A percentile compares a stretch with the other conserved stretches of the same genome.
phyloP scores from a whole-genome alignment of 1,284 basidiomycete species.

The Phellinidium pouzarii region DNA sequence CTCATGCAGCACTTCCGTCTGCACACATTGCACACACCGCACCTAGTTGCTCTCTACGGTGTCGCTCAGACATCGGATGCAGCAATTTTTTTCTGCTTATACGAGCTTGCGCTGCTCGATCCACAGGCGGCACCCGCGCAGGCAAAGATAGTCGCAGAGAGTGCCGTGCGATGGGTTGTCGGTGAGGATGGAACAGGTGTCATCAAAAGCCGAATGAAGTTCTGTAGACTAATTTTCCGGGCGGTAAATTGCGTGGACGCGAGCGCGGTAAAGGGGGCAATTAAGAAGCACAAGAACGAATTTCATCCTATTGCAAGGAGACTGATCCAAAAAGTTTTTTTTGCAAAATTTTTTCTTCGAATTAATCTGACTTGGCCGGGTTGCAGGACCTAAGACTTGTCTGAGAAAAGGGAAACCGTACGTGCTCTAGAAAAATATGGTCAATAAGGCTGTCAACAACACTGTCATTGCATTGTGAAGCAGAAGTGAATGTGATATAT shows the following conservation, averaged over 20 bases:
- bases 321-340: constrained; percentile 74
- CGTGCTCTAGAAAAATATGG: neutral
- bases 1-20: constrained; percentile 32
- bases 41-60: constrained; percentile 51
- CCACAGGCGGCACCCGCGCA: constrained; percentile 34
- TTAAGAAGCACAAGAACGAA: constrained; percentile 40
- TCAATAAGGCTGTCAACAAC: neutral
- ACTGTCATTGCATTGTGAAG: neutral
- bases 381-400: constrained; percentile 18
- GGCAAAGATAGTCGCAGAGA: constrained; percentile 41
- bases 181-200: constrained; percentile 51
- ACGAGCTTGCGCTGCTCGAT: constrained; percentile 52
- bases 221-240: constrained; percentile 63
- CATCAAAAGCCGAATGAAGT: constrained; percentile 76
- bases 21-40: constrained; percentile 45
- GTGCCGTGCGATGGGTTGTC: constrained; percentile 64
- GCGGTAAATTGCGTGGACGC: constrained; percentile 51
- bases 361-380: neutral
- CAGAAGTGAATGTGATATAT: no score
- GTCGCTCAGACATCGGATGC: constrained; percentile 51
- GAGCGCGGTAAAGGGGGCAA: constrained; percentile 55
- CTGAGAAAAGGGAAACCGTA: constrained; percentile 9
- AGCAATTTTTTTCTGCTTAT: constrained; percentile 69
- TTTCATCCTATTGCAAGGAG: constrained; percentile 75
- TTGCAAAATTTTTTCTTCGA: no score